Conservation (phyloP, 176 grass and related monocot species). For the Carex parvula region DNA sequence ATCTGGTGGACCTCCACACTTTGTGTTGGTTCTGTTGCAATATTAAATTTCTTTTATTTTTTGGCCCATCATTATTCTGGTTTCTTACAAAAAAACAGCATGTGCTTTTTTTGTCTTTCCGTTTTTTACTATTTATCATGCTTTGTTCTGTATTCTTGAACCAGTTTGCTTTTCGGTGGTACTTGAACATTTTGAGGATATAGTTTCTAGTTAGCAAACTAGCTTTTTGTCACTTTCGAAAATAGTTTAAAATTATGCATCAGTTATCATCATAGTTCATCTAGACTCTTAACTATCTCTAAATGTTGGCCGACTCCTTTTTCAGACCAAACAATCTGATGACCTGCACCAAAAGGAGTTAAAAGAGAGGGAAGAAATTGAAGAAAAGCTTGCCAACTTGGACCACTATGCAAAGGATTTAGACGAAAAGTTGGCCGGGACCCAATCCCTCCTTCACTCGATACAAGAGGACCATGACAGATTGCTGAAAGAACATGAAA, state of each 20-base stretch:
- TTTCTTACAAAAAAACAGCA: neutral
- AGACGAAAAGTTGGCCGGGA: constrained; percentile 8
- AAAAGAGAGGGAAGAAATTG: constrained; percentile 48
- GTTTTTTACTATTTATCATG: neutral
- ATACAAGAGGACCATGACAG: constrained; percentile 27
- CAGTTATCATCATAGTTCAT: constrained; percentile 7
- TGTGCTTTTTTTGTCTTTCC: neutral
- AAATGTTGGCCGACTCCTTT: neutral
- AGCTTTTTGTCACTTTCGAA: neutral
- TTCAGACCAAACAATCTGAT: constrained; percentile 37
- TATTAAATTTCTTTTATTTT: neutral
- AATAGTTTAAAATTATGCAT: neutral
- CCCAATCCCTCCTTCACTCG: neutral
- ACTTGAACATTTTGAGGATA: neutral
- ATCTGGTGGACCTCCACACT: neutral
- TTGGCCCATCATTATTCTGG: neutral
- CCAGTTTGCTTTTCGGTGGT: neutral
- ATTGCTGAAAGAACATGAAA: constrained; percentile 28
- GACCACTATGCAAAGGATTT: neutral
- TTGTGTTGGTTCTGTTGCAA: neutral
- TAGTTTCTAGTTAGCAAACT: neutral
- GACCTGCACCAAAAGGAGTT: constrained; percentile 38
- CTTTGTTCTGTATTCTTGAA: neutral
- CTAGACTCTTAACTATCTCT: neutral
- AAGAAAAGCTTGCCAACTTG: constrained; percentile 41